These are phyloP conservation scores for Globisporangium recalcitrans DNA, from an alignment of 352 stramenopile genomes.

Conservation along the genomic window DNA sequence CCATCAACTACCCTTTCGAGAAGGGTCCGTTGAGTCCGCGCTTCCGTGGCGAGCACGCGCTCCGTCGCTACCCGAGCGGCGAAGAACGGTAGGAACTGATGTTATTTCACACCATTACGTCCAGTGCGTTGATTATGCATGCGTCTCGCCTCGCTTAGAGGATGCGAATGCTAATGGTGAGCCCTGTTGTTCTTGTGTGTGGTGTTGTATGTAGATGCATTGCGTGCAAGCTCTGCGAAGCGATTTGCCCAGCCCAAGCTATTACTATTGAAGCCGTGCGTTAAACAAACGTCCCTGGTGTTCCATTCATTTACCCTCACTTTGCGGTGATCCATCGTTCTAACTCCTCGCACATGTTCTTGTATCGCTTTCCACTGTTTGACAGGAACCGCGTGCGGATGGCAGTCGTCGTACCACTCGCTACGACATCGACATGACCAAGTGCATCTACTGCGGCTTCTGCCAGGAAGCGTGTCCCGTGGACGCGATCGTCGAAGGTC, in stretches of 20 bases:
- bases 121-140: background rate
- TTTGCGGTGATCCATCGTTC: constrained; percentile 10
- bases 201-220: constrained; percentile 88
- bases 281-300: background rate
- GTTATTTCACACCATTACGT: no score
- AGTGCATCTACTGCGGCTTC: constrained; percentile 99
- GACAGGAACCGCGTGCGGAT: constrained; percentile 93
- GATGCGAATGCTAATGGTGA: background rate
- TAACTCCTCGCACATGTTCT: constrained; percentile 7
- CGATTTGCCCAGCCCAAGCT: constrained; percentile 98
- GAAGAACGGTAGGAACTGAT: constrained; percentile 91
- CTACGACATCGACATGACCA: constrained; percentile 99
- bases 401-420: constrained; percentile 97
- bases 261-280: constrained; percentile 98
- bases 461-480: constrained; percentile 96
- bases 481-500: constrained; percentile 99
- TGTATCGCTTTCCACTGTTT: background rate
- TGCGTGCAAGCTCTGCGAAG: constrained; percentile 99
- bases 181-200: constrained; percentile 16
- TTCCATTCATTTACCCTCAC: background rate
- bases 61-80: constrained; percentile 98
- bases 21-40: constrained; percentile 94
- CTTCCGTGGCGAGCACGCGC: constrained; percentile 98
- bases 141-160: background rate
- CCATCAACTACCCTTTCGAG: constrained; percentile 99